phyloP scores from a whole-genome alignment of 129 eudicot genomes.

The Lactuca saligna region DNA sequence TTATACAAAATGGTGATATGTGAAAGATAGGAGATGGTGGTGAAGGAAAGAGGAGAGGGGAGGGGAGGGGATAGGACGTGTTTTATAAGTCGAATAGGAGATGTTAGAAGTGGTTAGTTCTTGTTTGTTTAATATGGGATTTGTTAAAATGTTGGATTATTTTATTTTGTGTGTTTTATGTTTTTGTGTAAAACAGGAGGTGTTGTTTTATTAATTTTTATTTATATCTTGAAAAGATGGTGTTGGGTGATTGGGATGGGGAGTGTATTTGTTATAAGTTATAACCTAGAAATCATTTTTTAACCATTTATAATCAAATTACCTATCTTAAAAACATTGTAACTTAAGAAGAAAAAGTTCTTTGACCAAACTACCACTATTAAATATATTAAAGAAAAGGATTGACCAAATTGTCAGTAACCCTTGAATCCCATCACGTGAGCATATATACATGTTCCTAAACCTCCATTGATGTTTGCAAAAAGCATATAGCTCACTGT shows the following conservation, averaged over 20 bases:
- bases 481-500: too few species aligned
- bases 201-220: conserved; percentile 12
- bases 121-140: conserved; percentile 32
- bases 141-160: conserved; percentile 25
- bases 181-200: conserved; percentile 6
- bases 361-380: too few species aligned
- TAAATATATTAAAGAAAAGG: too few species aligned
- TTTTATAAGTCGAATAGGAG: conserved; percentile 33
- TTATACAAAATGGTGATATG: conserved; percentile 35
- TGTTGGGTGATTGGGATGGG: conserved; percentile 5
- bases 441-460: too few species aligned
- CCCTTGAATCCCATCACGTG: too few species aligned
- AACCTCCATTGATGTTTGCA: too few species aligned
- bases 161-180: conserved; percentile 28
- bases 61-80: conserved; percentile 18
- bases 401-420: too few species aligned
- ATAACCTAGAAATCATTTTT: background rate
- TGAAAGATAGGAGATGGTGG: conserved; percentile 28
- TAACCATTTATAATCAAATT: too few species aligned
- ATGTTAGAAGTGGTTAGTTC: conserved; percentile 32
- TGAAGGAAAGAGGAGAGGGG: conserved; percentile 10
- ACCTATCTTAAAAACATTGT: too few species aligned
- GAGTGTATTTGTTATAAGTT: too few species aligned
- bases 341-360: too few species aligned
- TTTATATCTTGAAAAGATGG: conserved; percentile 2